Percentiles rank a stretch among this genome's conserved stretches.
Conservation (phyloP, 2,329 filamentous ascomycete genomes). For the Botryosphaeria dothidea region DNA sequence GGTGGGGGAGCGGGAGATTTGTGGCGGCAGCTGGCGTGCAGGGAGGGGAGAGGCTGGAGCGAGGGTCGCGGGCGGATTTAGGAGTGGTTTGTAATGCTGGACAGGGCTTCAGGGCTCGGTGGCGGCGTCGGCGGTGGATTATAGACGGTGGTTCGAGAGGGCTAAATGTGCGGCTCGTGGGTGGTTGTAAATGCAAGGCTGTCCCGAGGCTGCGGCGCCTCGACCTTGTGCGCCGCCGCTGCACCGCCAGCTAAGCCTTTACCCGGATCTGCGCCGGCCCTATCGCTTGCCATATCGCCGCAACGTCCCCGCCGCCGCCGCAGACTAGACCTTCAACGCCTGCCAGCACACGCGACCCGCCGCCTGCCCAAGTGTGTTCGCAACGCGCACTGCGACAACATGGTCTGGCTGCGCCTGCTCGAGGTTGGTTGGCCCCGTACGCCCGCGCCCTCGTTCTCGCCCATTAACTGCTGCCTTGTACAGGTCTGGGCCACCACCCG, state of each 20-base stretch:
- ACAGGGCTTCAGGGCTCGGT: not conserved
- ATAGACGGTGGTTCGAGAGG: constrained; percentile 5
- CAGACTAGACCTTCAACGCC: not conserved
- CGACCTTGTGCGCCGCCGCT: not conserved
- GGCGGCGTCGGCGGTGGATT: not conserved
- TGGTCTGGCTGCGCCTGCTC: constrained; percentile 13
- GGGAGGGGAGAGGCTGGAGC: not conserved
- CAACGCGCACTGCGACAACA: not conserved
- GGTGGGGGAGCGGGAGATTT: constrained; percentile 4
- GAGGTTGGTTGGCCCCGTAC: constrained; percentile 17
- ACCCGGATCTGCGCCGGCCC: not conserved
- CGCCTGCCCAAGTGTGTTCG: not conserved
- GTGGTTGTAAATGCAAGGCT: constrained; percentile 14
- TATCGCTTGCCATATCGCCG: constrained; percentile 8
- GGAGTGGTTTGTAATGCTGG: not conserved
- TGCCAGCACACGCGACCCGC: not conserved
- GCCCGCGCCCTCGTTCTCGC: constrained; percentile 21
- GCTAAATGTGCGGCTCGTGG: constrained; percentile 14
- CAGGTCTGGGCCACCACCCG: constrained; percentile 41
- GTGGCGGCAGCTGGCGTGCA: not conserved
- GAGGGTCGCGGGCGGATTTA: not conserved
- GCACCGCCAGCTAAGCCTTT: not conserved
- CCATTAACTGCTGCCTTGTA: constrained; percentile 15
- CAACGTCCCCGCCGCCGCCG: not conserved
- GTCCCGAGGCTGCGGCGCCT: constrained; percentile 12